Base-by-base conservation (phyloP, 768 basidiomycete genomes). In the Tulasnella sp. region DNA sequence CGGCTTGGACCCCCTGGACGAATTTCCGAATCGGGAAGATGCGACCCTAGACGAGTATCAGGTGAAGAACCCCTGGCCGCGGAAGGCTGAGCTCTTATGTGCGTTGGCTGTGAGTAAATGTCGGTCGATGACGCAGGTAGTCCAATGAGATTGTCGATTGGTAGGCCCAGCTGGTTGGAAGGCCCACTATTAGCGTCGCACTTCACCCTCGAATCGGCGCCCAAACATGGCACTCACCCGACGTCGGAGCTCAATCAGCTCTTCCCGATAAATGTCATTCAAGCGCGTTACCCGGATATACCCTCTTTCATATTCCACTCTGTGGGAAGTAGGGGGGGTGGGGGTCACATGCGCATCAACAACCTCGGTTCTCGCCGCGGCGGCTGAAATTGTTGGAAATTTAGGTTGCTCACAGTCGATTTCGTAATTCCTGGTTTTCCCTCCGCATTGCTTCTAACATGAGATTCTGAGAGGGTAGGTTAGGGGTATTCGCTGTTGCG, bases 211-310 rank as follows among this genome's bases (percentile, higher is more conserved):
- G 12, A 22, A 37, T 28, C 8, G n/a, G 31, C 7, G 20, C 72
- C 72, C 34, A 37, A 77, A 54, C 28, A 77, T 16, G 8, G 18
- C 12, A 89, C 95, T 86, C 86, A 94, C 94, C 85, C 93, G 88
- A 82, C 91, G 87, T 80, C 95, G 86, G 83, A 93, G 91, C 69
- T 94, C 92, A 78, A 96, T 92, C 81, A 96, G 86, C 85, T 96
- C 95, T 85, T 95, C 94, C 42, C 94, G 88, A 84, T 96, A 96
- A 6, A 94, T 89, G 83, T 96, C 94, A 82, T 95, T 96, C 84
- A 94, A 86, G 82, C 94, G 86, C 75, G 91, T 88, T 74, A 95
- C 89, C 44, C 93, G 90, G 81, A 94, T 89, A 84, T 92, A 95
- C 82, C 94, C 93, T 81, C 93, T 86, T 86, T 96, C 95, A 8